These are phyloP conservation scores for Diaporthe vexans DNA, from an alignment of 2,329 filamentous ascomycete genomes.

Conservation along the genomic window DNA sequence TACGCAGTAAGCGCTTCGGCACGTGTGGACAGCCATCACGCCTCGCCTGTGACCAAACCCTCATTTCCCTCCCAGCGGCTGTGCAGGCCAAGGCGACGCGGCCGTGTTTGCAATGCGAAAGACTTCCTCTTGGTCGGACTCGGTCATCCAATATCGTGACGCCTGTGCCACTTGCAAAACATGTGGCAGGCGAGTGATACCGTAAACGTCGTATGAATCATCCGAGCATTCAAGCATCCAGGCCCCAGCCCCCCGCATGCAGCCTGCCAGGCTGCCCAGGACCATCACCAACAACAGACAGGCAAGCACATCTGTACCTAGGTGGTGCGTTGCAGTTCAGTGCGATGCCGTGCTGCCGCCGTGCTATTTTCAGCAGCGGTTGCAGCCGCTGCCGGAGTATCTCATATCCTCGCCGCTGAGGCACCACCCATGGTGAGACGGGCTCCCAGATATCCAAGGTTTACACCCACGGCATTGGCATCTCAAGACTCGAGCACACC, in stretches of 20 bases:
- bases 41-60: neutral
- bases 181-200: constrained; percentile 33
- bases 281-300: neutral
- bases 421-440: constrained; percentile 2
- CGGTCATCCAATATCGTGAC: constrained; percentile 21
- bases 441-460: constrained; percentile 12
- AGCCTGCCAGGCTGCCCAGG: constrained; percentile 3
- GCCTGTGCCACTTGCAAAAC: constrained; percentile 34
- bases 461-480: constrained; percentile 7
- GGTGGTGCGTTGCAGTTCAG: neutral
- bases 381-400: constrained; percentile 22
- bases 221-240: constrained; percentile 9
- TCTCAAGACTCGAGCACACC: constrained; percentile 21
- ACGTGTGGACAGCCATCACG: neutral
- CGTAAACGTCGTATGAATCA: constrained; percentile 29
- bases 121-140: neutral
- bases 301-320: neutral
- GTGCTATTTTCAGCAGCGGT: constrained; percentile 31
- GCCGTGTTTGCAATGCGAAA: constrained; percentile 15
- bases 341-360: neutral
- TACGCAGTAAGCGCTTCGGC: constrained; percentile 5
- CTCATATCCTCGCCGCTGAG: constrained; percentile 6
- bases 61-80: constrained; percentile 24
- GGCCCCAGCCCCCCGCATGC: constrained; percentile 15
- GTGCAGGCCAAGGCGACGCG: constrained; percentile 27